Evolutionary conservation across 768 basidiomycete genomes (phyloP).

Genomic region (Lentinula raphanica): DNA sequence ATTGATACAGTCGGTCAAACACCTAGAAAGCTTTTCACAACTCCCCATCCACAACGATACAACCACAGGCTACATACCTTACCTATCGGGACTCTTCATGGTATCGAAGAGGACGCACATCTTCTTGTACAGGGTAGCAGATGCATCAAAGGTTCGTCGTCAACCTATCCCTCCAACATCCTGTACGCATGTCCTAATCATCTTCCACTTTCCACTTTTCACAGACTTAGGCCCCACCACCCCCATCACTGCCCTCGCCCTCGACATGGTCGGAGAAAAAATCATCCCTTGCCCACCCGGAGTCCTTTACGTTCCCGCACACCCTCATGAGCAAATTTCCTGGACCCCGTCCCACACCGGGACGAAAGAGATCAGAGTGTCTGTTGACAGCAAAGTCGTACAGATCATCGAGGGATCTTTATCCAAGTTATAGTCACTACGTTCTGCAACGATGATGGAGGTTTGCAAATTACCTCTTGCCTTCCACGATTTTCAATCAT

Average conservation of each 20-base stretch:
- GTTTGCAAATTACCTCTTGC: not conserved
- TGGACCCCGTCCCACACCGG: slow-evolving; percentile 50
- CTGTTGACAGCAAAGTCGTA: slow-evolving; percentile 63
- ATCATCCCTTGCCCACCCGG: slow-evolving; percentile 61
- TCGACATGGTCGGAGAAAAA: slow-evolving; percentile 55
- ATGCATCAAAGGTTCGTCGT: slow-evolving; percentile 47
- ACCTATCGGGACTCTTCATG: slow-evolving; percentile 65
- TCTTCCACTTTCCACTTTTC: too few relatives aligned
- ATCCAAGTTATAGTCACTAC: not conserved
- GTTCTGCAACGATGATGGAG: not conserved
- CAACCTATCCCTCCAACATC: not conserved
- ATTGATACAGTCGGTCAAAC: slow-evolving; percentile 83
- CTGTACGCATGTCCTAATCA: not conserved
- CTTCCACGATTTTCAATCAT: not conserved
- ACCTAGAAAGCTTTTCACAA: slow-evolving; percentile 75
- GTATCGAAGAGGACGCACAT: slow-evolving; percentile 81
- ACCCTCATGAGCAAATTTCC: slow-evolving; percentile 63
- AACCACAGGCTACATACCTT: slow-evolving; percentile 68
- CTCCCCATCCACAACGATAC: slow-evolving; percentile 71
- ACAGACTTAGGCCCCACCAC: slow-evolving; percentile 44
- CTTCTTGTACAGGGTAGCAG: slow-evolving; percentile 53
- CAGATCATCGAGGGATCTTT: slow-evolving; percentile 74
- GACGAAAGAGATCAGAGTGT: slow-evolving; percentile 52
- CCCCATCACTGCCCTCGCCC: slow-evolving; percentile 45
- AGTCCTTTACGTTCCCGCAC: slow-evolving; percentile 49